These are phyloP conservation scores for Nepenthes alata DNA, from an alignment of 179 eudicot species.

Conservation along the genomic window DNA sequence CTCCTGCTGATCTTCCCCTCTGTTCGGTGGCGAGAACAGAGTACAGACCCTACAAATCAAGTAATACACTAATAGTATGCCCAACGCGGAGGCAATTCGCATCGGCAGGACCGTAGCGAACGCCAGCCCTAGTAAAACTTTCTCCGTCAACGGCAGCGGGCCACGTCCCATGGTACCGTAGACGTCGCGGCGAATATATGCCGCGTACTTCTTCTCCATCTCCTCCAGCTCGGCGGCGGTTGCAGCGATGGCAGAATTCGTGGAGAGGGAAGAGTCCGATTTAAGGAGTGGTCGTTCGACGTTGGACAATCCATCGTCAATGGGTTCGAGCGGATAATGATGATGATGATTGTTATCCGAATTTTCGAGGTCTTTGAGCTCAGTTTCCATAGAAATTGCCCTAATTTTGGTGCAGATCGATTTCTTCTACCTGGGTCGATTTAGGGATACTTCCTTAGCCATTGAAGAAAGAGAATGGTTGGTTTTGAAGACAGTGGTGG, in stretches of 20 bases:
- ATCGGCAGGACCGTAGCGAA: slow-evolving; percentile 49
- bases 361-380: slow-evolving; percentile 36
- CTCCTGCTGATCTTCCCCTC: slow-evolving; percentile 33
- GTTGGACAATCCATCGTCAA: slow-evolving; percentile 19
- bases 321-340: slow-evolving; percentile 6
- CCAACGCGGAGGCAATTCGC: slow-evolving; percentile 26
- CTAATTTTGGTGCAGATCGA: too few relatives aligned
- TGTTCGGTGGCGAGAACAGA: slow-evolving; percentile 32
- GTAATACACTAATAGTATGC: slow-evolving; percentile 49
- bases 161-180: slow-evolving; percentile 85
- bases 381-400: slow-evolving; percentile 29
- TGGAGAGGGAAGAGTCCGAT: slow-evolving; percentile 16
- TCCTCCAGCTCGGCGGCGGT: slow-evolving; percentile 32
- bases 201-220: slow-evolving; percentile 75
- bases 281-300: slow-evolving; percentile 55
- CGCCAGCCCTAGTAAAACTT: slow-evolving; percentile 33
- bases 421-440: too few relatives aligned
- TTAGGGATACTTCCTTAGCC: too few relatives aligned
- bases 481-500: too few relatives aligned
- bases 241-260: slow-evolving; percentile 6
- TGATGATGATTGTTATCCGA: slow-evolving; percentile 3
- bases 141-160: slow-evolving; percentile 46
- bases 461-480: too few relatives aligned
- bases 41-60: slow-evolving; percentile 69
- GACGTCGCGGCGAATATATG: slow-evolving; percentile 57